Base-by-base conservation (phyloP, 2,329 filamentous ascomycete genomes). In the Huntiella savannae region DNA sequence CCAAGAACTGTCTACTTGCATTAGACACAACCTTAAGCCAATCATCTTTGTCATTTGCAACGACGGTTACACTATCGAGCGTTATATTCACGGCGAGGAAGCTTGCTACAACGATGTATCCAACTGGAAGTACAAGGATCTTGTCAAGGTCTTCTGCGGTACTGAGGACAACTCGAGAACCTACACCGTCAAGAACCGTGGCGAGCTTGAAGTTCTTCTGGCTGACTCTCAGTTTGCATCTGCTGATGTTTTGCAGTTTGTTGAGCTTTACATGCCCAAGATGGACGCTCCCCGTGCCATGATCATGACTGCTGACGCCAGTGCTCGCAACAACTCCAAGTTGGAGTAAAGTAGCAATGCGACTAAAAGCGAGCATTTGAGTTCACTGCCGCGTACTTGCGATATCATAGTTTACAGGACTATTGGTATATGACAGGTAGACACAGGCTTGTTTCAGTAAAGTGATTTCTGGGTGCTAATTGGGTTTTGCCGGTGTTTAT, bases 11-110 rank as follows among this genome's bases (percentile, higher is more conserved):
- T 82, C 77, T 60, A 91, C 84, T 8, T 88, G 93, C 71, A 73
- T 93, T 52, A 72, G 78, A 28, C 77, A 82, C 50, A 68, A 72
- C 17, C 65, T 93, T 48, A 77, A 79, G 51, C 74, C 82, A 15
- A 88, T 86, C 56, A 77, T 93, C 51, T 88, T 93, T 59, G 69
- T 91, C 51, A 79, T 93, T 53, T 85, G 82, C 68, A 92, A 92
- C 59, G 75, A 87, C 36, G 86, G 86, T 8, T 93, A 82, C 63
- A 91, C 85, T 7, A 91, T 92, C 58, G 86, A 94, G 63, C 76
- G 86, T 28, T 82, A 75, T 59, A 92, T 93, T 55, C 85, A 93
- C 60, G 84, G 84, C 45, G 80, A 80, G 75, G 67, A 86, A 6
- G 82, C 74, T 32, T 59, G 58, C 19, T 93, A 93, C 66, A 93